Percentiles rank a stretch among this genome's conserved stretches.
Evolutionary conservation across 2,329 filamentous ascomycete species (phyloP).

Genomic region (Phialemonium atrogriseum): DNA sequence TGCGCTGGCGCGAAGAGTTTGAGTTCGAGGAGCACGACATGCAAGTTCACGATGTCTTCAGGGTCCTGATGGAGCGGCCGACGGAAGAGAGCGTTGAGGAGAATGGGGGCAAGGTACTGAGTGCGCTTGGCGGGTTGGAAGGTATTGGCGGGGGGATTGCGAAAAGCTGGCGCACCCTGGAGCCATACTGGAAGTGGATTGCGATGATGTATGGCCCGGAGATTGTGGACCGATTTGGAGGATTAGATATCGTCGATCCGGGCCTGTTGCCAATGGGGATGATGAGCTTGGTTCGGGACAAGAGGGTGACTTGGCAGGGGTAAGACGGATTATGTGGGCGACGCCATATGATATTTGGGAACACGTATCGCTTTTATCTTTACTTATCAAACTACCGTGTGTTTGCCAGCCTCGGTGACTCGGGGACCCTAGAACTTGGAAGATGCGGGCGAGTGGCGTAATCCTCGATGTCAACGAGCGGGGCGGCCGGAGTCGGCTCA

Average conservation of each 20-base stretch:
- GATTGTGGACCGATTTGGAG: slow-evolving; percentile 34
- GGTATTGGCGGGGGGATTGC: too few relatives aligned
- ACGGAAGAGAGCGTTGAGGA: slow-evolving; percentile 22
- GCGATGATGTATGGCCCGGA: slow-evolving; percentile 34
- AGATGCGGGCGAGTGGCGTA: too few relatives aligned
- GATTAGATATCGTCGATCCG: slow-evolving; percentile 33
- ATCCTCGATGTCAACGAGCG: too few relatives aligned
- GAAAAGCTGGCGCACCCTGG: slow-evolving; percentile 23
- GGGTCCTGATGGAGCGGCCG: slow-evolving; percentile 29
- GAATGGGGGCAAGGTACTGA: slow-evolving; percentile 14
- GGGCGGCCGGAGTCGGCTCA: too few relatives aligned
- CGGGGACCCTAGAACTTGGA: too few relatives aligned
- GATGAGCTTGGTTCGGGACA: slow-evolving; percentile 34
- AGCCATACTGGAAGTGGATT: slow-evolving; percentile 40
- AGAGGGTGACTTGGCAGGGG: slow-evolving; percentile 32
- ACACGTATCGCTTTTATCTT: too few relatives aligned
- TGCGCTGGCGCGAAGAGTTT: slow-evolving; percentile 30
- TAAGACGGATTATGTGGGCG: too few relatives aligned
- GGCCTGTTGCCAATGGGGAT: slow-evolving; percentile 38
- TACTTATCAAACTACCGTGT: too few relatives aligned
- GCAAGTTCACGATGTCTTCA: too few relatives aligned
- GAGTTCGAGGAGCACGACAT: slow-evolving; percentile 23
- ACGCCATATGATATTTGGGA: too few relatives aligned
- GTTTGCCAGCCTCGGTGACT: too few relatives aligned
- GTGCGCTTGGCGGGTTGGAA: slow-evolving; percentile 15